phyloP scores from a whole-genome alignment of 2,329 filamentous ascomycete species.

The Fusarium scirpi region DNA sequence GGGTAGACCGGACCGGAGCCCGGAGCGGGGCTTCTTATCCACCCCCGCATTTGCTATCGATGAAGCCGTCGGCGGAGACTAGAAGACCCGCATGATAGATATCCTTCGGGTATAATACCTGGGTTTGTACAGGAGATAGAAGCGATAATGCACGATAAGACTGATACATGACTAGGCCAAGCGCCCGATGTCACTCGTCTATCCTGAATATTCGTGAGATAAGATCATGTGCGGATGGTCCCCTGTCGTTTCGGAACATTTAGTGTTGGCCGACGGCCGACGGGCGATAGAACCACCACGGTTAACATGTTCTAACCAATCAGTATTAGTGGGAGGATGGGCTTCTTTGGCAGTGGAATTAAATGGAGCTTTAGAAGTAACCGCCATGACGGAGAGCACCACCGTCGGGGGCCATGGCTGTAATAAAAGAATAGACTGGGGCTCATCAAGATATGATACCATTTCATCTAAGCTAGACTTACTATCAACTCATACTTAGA shows the following conservation, averaged over 20 bases:
- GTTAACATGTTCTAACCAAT: not conserved
- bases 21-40: constrained; percentile 10
- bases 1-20: not conserved
- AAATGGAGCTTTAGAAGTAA: no score
- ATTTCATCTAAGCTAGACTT: not conserved
- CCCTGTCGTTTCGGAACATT: not conserved
- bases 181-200: not conserved
- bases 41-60: constrained; percentile 18
- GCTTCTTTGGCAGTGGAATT: not conserved
- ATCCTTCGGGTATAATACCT: not conserved
- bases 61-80: constrained; percentile 7
- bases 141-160: not conserved
- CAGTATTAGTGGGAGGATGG: not conserved
- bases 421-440: not conserved
- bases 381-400: no score
- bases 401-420: not conserved
- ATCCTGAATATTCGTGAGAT: no score
- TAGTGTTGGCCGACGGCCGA: constrained; percentile 12
- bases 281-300: not conserved
- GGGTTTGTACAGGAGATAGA: not conserved
- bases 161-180: not conserved
- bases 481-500: not conserved
- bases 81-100: not conserved
- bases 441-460: not conserved
- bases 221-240: not conserved